Percentiles rank a stretch among this genome's conserved stretches.
Conservation (phyloP, 768 basidiomycete species). For the Lentinula edodes region DNA sequence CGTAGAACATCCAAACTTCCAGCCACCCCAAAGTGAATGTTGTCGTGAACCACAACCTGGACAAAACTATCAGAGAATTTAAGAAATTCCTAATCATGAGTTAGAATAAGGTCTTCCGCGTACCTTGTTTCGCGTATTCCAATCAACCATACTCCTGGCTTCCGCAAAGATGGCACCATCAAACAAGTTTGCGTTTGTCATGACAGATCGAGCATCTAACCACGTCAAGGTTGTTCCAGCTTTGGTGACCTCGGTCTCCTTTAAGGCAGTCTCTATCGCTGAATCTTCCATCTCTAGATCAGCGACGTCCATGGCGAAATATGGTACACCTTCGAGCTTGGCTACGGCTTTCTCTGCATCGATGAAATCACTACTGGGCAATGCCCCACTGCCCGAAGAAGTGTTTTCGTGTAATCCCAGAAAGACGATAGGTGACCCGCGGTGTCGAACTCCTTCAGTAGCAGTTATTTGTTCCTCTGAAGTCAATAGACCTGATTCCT, state of each 20-base stretch:
- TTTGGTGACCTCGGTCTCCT: conserved; percentile 27
- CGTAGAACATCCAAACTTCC: conserved; percentile 83
- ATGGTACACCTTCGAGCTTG: conserved; percentile 75
- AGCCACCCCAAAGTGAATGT: conserved; percentile 91
- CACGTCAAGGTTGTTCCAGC: conserved; percentile 46
- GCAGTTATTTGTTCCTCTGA: conserved; percentile 26
- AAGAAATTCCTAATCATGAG: background rate
- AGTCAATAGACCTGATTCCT: conserved; percentile 27
- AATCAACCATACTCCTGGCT: conserved; percentile 82
- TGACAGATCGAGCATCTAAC: conserved; percentile 57
- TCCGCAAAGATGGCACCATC: conserved; percentile 73
- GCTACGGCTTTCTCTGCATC: conserved; percentile 46
- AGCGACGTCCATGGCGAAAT: conserved; percentile 77
- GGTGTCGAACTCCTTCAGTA: conserved; percentile 55
- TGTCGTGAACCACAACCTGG: conserved; percentile 77
- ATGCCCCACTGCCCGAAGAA: conserved; percentile 35
- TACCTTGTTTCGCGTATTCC: conserved; percentile 89
- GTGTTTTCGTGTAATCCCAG: conserved; percentile 68
- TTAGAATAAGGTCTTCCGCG: conserved; percentile 6
- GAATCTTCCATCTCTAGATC: conserved; percentile 36
- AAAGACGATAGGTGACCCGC: conserved; percentile 62
- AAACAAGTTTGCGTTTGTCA: conserved; percentile 52
- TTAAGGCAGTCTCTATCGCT: conserved; percentile 36
- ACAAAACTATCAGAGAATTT: conserved; percentile 60
- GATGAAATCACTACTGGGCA: conserved; percentile 63